phyloP scores from a whole-genome alignment of 805 yeast species.

The Kodamaea lidongshanica region DNA sequence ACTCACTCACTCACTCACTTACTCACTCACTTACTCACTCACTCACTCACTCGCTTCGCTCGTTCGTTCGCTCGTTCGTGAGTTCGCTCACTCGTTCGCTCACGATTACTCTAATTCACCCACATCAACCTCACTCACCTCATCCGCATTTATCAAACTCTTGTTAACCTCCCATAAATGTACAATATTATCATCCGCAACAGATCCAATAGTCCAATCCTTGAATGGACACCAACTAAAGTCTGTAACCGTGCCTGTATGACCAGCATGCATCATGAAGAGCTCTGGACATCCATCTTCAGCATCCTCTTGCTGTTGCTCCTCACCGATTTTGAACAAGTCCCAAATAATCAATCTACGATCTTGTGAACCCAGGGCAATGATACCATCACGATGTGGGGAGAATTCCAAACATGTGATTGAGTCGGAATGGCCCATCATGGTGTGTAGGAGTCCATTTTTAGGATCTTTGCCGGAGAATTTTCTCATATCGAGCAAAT shows the following conservation, averaged over 20 bases:
- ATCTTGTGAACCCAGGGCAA: conserved; percentile 74
- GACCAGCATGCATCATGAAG: conserved; percentile 91
- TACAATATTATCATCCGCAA: conserved; percentile 55
- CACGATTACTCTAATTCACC: conserved; percentile 19
- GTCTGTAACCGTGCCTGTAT: conserved; percentile 70
- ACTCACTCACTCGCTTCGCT: too few relatives aligned
- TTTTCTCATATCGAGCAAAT: conserved; percentile 57
- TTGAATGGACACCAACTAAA: conserved; percentile 62
- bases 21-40: too few relatives aligned
- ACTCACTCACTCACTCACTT: too few relatives aligned
- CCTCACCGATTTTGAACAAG: conserved; percentile 70
- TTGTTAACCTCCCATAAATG: conserved; percentile 50
- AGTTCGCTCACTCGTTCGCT: neutral
- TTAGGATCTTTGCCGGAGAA: conserved; percentile 14
- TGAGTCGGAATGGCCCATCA: conserved; percentile 74
- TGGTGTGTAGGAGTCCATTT: conserved; percentile 50
- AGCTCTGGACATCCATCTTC: conserved; percentile 89
- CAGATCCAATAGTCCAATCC: conserved; percentile 72
- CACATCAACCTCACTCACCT: conserved; percentile 11
- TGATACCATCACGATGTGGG: conserved; percentile 67
- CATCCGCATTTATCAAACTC: conserved; percentile 20
- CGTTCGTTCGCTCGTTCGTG: neutral
- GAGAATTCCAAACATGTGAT: conserved; percentile 74
- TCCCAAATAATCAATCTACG: conserved; percentile 81
- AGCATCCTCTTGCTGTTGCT: conserved; percentile 79